A percentile compares a stretch with the other conserved stretches of the same genome.
phyloP scores from a whole-genome alignment of 352 stramenopile genomes.

The Plasmopara viticola region DNA sequence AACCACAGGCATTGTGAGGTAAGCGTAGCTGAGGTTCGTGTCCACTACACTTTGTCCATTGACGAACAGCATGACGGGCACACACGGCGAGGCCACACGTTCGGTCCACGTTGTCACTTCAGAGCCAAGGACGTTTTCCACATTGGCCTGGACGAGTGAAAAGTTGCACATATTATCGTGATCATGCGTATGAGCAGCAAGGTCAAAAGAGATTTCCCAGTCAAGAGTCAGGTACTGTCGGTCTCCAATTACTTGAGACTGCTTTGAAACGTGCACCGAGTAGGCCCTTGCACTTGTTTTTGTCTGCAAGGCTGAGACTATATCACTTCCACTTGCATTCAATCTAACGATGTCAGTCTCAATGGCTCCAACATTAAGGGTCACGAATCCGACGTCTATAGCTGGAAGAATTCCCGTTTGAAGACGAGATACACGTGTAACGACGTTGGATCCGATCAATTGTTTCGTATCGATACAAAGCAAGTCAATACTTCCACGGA shows the following conservation, averaged over 20 bases:
- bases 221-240: not conserved
- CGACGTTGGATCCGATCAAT: not conserved
- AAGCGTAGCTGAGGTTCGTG: slow-evolving; percentile 15
- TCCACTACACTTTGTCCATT: slow-evolving; percentile 23
- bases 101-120: slow-evolving; percentile 20
- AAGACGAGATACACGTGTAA: not conserved
- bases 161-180: not conserved
- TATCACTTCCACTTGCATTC: not conserved
- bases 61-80: slow-evolving; percentile 14
- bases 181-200: not conserved
- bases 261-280: not conserved
- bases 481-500: not conserved
- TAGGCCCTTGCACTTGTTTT: not conserved
- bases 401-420: slow-evolving; percentile 1
- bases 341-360: not conserved
- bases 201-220: slow-evolving; percentile 1
- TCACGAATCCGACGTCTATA: slow-evolving; percentile 1
- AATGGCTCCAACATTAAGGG: not conserved
- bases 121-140: slow-evolving; percentile 13
- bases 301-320: not conserved
- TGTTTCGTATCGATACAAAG: not conserved
- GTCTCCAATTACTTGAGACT: not conserved
- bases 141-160: slow-evolving; percentile 5
- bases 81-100: slow-evolving; percentile 13
- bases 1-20: slow-evolving; percentile 25